Conservation (phyloP, 2,329 filamentous ascomycete genomes). For the Alternaria conjuncta region DNA sequence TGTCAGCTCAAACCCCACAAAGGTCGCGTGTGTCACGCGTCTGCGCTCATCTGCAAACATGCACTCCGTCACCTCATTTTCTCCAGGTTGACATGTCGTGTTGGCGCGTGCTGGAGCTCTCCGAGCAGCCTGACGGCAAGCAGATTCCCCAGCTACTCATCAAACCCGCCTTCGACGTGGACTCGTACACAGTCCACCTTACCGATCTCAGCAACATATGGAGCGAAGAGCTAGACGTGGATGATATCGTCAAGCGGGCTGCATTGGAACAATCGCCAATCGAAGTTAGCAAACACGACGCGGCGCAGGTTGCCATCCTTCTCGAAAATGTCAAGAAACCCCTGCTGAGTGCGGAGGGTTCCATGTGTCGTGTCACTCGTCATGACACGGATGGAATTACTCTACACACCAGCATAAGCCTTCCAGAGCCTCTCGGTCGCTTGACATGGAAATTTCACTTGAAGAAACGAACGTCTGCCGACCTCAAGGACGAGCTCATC, state of each 20-base stretch:
- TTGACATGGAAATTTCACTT: slow-evolving; percentile 72
- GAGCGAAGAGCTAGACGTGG: slow-evolving; percentile 68
- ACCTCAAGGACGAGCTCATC: slow-evolving; percentile 59
- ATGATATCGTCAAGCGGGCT: slow-evolving; percentile 68
- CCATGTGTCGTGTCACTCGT: slow-evolving; percentile 43
- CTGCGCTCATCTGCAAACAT: neutral
- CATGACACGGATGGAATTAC: slow-evolving; percentile 47
- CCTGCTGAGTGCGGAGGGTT: slow-evolving; percentile 48
- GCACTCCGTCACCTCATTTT: neutral
- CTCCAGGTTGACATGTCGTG: slow-evolving; percentile 33
- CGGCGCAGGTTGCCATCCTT: slow-evolving; percentile 71
- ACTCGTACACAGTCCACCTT: slow-evolving; percentile 69
- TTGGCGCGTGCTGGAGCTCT: slow-evolving; percentile 43
- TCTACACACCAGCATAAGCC: slow-evolving; percentile 63
- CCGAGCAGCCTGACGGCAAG: slow-evolving; percentile 26
- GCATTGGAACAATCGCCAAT: slow-evolving; percentile 71
- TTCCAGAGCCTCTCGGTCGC: slow-evolving; percentile 68
- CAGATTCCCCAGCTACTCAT: slow-evolving; percentile 67
- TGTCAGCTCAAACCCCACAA: neutral
- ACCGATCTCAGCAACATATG: slow-evolving; percentile 79
- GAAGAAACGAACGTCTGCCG: slow-evolving; percentile 47
- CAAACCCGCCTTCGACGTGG: slow-evolving; percentile 61
- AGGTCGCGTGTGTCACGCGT: neutral
- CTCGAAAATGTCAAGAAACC: slow-evolving; percentile 66
- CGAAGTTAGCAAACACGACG: slow-evolving; percentile 70